Conservation (phyloP, 148 eudicot species). For the Amaranthus hypochondriacus region DNA sequence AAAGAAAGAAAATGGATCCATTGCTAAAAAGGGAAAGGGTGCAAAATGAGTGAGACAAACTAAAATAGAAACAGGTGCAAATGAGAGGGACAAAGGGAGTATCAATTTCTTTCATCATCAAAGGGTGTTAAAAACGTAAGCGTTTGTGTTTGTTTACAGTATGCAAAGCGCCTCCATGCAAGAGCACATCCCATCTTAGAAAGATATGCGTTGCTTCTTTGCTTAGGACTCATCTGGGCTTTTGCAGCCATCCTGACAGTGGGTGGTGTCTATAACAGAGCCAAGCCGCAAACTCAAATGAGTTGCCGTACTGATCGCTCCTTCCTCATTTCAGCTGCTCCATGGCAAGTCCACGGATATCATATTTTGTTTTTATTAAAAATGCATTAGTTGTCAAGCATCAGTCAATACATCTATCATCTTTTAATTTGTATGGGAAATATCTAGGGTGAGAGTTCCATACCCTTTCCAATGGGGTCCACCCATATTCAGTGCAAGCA, state of each 20-base stretch:
- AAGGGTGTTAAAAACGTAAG: background rate
- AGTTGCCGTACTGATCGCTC: conserved; percentile 80
- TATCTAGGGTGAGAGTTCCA: conserved; percentile 68
- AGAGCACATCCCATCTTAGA: conserved; percentile 41
- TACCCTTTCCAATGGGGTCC: conserved; percentile 96
- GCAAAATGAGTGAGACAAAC: no score
- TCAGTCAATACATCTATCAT: conserved; percentile 1
- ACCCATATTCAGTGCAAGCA: conserved; percentile 87
- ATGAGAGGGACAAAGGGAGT: no score
- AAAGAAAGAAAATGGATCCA: no score
- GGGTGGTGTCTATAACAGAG: conserved; percentile 80
- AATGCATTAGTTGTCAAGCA: background rate
- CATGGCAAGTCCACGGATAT: conserved; percentile 50
- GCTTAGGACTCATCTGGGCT: conserved; percentile 71
- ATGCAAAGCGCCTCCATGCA: conserved; percentile 50
- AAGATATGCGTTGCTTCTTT: conserved; percentile 79
- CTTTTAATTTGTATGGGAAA: conserved; percentile 5
- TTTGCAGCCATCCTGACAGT: conserved; percentile 90
- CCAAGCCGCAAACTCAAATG: conserved; percentile 35
- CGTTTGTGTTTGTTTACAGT: conserved; percentile 37
- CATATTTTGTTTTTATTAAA: background rate
- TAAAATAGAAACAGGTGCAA: no score
- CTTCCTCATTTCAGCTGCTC: conserved; percentile 68
- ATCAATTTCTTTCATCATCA: background rate
- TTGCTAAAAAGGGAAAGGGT: no score